Conservation (phyloP, 1,284 basidiomycete species). For the Cutaneotrichosporon spelunceum region DNA sequence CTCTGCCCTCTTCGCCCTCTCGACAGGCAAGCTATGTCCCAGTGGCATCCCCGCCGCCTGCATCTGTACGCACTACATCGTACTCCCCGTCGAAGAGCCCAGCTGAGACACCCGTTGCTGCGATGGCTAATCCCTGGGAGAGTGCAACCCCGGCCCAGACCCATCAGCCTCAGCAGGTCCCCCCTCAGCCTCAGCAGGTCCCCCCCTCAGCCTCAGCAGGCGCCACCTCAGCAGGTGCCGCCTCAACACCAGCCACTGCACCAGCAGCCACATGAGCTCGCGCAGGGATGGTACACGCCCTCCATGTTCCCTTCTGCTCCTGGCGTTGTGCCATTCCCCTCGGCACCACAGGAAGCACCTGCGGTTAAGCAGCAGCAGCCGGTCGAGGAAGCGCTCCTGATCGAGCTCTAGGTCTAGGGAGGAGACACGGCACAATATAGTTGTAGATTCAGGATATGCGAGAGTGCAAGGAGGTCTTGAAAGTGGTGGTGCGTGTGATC, state of each 20-base stretch:
- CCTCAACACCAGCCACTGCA: conserved; percentile 18
- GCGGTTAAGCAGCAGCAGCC: conserved; percentile 59
- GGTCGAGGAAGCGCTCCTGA: conserved; percentile 77
- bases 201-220: conserved; percentile 16
- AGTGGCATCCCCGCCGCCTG: conserved; percentile 2
- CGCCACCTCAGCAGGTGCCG: conserved; percentile 13
- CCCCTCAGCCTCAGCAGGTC: conserved; percentile 6
- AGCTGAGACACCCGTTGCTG: neutral
- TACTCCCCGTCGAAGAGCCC: conserved; percentile 11
- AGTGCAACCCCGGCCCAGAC: conserved; percentile 1
- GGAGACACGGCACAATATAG: neutral
- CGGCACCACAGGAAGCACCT: conserved; percentile 59
- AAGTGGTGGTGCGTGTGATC: no score
- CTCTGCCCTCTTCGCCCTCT: conserved; percentile 26
- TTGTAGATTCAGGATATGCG: conserved; percentile 6
- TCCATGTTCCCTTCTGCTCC: conserved; percentile 32
- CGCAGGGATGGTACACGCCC: conserved; percentile 13
- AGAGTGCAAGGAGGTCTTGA: neutral
- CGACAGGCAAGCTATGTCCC: conserved; percentile 3
- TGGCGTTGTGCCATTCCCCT: conserved; percentile 57
- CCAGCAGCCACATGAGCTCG: conserved; percentile 22
- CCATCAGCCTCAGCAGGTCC: conserved; percentile 18
- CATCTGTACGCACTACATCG: conserved; percentile 10
- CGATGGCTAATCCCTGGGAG: conserved; percentile 2
- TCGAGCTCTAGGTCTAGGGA: conserved; percentile 50